Conservation (phyloP, 805 yeast species). For the Zygosaccharomyces bisporus region DNA sequence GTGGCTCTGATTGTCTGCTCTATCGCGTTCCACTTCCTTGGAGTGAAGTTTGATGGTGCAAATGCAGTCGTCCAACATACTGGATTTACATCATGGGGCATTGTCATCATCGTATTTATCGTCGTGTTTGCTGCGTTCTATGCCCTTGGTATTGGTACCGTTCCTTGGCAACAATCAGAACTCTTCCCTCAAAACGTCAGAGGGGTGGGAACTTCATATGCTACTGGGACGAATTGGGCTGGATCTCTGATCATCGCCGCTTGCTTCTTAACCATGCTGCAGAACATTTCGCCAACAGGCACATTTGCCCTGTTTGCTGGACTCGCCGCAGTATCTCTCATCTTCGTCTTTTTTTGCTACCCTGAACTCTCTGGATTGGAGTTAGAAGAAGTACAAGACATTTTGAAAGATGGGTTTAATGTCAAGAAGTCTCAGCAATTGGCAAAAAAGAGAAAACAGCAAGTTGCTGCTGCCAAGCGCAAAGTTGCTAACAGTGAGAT, state of each 20-base stretch:
- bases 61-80: constrained; percentile 41
- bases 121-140: constrained; percentile 83
- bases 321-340: constrained; percentile 63
- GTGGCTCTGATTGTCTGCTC: constrained; percentile 74
- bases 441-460: constrained; percentile 45
- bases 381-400: constrained; percentile 83
- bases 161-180: constrained; percentile 98
- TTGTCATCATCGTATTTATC: constrained; percentile 80
- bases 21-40: constrained; percentile 84
- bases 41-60: constrained; percentile 51
- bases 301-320: constrained; percentile 90
- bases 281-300: constrained; percentile 90
- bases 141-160: constrained; percentile 94
- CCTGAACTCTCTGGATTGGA: constrained; percentile 91
- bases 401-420: constrained; percentile 81
- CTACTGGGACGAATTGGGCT: constrained; percentile 93
- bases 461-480: constrained; percentile 17
- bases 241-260: constrained; percentile 90
- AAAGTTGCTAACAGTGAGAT: constrained; percentile 16
- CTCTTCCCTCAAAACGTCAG: constrained; percentile 91
- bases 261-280: constrained; percentile 90
- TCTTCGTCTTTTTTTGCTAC: constrained; percentile 76
- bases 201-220: constrained; percentile 85
- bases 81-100: constrained; percentile 79
- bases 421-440: constrained; percentile 59